These are phyloP conservation scores for Mucor piriformis DNA, from an alignment of 371 early-diverging fungal genomes.

Conservation along the genomic window DNA sequence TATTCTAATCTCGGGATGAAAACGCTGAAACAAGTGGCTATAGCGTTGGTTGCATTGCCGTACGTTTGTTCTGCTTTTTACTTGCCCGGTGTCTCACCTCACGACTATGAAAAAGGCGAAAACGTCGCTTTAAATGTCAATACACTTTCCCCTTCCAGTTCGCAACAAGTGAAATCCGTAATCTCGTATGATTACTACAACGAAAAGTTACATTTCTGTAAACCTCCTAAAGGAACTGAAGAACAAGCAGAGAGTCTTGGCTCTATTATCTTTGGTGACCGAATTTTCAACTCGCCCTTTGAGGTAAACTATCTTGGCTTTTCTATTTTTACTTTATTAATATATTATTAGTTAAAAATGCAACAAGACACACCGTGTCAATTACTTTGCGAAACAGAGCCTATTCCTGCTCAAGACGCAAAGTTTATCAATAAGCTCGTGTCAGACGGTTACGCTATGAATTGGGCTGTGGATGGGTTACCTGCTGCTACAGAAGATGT, in stretches of 20 bases:
- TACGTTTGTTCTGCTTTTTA: constrained; percentile 67
- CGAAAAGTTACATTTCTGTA: constrained; percentile 85
- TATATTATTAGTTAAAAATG: constrained; percentile 34
- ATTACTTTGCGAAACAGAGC: constrained; percentile 60
- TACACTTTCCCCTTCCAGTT: constrained; percentile 76
- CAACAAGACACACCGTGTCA: constrained; percentile 56
- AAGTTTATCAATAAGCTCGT: constrained; percentile 85
- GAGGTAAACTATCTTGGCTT: constrained; percentile 50
- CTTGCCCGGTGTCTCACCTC: constrained; percentile 92
- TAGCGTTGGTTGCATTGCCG: not conserved
- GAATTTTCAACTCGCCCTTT: constrained; percentile 86
- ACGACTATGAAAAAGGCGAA: constrained; percentile 74
- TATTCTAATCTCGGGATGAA: not conserved
- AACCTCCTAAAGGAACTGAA: constrained; percentile 65
- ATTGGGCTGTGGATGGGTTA: constrained; percentile 89
- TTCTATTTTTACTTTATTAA: too few species aligned
- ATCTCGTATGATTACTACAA: constrained; percentile 90
- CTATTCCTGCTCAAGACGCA: constrained; percentile 72
- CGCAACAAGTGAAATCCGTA: constrained; percentile 63
- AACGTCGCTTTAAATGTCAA: constrained; percentile 82
- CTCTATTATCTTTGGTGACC: constrained; percentile 91
- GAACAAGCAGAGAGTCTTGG: constrained; percentile 86
- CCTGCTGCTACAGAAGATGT: constrained; percentile 77
- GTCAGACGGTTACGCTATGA: constrained; percentile 75
- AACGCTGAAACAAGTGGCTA: constrained; percentile 1